Conservation (phyloP, 495 filamentous ascomycete genomes). For the Aspergillus wentii region DNA sequence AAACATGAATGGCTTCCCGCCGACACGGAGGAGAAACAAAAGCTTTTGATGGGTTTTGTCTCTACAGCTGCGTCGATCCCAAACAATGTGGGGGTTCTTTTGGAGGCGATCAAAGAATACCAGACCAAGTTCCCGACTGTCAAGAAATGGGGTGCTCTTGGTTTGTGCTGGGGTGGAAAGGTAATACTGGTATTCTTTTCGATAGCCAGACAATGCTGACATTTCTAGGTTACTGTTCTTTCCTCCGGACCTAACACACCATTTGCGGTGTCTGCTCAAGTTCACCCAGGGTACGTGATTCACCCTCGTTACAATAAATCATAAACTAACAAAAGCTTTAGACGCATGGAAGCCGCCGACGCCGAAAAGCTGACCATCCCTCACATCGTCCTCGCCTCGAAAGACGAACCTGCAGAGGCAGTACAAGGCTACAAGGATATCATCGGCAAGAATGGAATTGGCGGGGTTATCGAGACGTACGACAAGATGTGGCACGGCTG, state of each 20-base stretch:
- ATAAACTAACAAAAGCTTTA: conserved; percentile 10
- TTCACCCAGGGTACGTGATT: conserved; percentile 41
- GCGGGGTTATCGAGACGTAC: conserved; percentile 46
- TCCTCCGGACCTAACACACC: conserved; percentile 30
- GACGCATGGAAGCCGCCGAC: conserved; percentile 36
- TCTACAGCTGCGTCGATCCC: conserved; percentile 14
- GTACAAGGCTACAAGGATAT: conserved; percentile 34
- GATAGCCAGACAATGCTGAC: background rate
- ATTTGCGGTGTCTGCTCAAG: conserved; percentile 45
- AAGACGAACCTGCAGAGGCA: conserved; percentile 42
- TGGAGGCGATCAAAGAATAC: conserved; percentile 18
- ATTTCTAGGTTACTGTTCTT: conserved; percentile 34
- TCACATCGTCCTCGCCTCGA: conserved; percentile 49
- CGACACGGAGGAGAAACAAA: conserved; percentile 41
- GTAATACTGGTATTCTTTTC: conserved; percentile 2
- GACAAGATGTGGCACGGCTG: conserved; percentile 53
- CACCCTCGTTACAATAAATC: background rate
- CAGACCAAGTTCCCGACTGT: conserved; percentile 25
- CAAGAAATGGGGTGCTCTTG: conserved; percentile 36
- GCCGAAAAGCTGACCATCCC: conserved; percentile 44
- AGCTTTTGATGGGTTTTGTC: conserved; percentile 23
- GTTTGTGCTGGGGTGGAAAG: conserved; percentile 51
- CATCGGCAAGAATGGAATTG: conserved; percentile 31
- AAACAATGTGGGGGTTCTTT: conserved; percentile 18
- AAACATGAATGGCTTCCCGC: conserved; percentile 27